Evolutionary conservation across 805 yeast genomes (phyloP).

Genomic region (Metschnikowia santaceciliae): DNA sequence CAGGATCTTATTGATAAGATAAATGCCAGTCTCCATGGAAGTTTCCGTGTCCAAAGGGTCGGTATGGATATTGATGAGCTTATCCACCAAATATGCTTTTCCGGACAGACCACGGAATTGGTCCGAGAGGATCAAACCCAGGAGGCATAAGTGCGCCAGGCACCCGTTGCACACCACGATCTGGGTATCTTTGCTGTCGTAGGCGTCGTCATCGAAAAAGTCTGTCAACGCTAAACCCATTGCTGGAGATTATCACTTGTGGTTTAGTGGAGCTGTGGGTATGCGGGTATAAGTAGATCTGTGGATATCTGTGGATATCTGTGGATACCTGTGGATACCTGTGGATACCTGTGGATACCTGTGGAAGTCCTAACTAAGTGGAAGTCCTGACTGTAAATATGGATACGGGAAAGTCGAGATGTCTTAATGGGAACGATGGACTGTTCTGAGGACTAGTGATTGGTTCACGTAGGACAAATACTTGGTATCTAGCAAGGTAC

Average conservation of each 20-base stretch:
- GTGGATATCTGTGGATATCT: no score
- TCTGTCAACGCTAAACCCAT: slow-evolving; percentile 42
- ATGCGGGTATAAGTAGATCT: not conserved
- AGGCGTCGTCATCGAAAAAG: slow-evolving; percentile 34
- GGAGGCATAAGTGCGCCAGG: slow-evolving; percentile 38
- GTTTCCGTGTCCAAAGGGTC: slow-evolving; percentile 29
- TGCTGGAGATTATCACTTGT: not conserved
- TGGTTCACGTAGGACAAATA: no score
- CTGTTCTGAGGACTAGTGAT: no score
- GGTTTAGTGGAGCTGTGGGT: not conserved
- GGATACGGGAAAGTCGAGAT: no score
- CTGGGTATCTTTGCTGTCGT: slow-evolving; percentile 34
- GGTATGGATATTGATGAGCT: slow-evolving; percentile 31
- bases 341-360: no score
- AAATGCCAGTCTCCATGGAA: slow-evolving; percentile 38
- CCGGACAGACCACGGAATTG: slow-evolving; percentile 39
- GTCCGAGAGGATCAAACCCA: slow-evolving; percentile 34
- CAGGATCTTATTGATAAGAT: slow-evolving; percentile 32
- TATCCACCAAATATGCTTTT: slow-evolving; percentile 39
- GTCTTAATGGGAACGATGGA: no score
- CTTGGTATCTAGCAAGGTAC: not conserved
- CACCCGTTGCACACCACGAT: slow-evolving; percentile 40
- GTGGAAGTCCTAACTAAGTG: no score
- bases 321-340: no score
- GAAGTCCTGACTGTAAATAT: no score